Conservation (phyloP, 2,329 filamentous ascomycete species). For the Lachnellula cervina region DNA sequence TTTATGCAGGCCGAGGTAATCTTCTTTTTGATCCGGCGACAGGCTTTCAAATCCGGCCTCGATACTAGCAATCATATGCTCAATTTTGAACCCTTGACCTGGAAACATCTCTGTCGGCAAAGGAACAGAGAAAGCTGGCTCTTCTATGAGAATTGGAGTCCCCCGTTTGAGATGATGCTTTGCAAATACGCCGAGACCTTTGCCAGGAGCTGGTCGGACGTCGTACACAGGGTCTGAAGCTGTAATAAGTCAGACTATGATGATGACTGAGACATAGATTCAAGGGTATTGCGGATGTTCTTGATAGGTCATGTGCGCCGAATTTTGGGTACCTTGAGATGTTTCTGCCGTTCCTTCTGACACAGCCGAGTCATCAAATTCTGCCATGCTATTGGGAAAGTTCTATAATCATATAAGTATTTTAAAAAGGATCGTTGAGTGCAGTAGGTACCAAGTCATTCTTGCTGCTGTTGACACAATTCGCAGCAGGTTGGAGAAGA, state of each 20-base stretch:
- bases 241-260: not conserved
- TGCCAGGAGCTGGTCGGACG: slow-evolving; percentile 31
- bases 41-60: slow-evolving; percentile 19
- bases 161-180: slow-evolving; percentile 32
- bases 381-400: not conserved
- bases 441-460: not conserved
- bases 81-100: slow-evolving; percentile 29
- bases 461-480: not conserved
- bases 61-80: slow-evolving; percentile 33
- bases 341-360: not conserved
- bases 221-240: slow-evolving; percentile 12
- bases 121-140: slow-evolving; percentile 32
- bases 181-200: slow-evolving; percentile 40
- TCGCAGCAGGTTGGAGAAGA: not conserved
- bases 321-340: not conserved
- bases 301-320: not conserved
- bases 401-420: not conserved
- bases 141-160: slow-evolving; percentile 37
- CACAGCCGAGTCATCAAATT: not conserved
- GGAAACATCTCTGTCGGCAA: slow-evolving; percentile 26
- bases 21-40: slow-evolving; percentile 4
- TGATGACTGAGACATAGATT: too few species aligned
- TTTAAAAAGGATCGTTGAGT: not conserved
- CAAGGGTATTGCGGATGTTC: too few species aligned
- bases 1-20: slow-evolving; percentile 17